Evolutionary conservation across 345 rosid species (phyloP), one percentile per base, ranked within the genome.

Genomic region (Aurinia saxatilis): DNA sequence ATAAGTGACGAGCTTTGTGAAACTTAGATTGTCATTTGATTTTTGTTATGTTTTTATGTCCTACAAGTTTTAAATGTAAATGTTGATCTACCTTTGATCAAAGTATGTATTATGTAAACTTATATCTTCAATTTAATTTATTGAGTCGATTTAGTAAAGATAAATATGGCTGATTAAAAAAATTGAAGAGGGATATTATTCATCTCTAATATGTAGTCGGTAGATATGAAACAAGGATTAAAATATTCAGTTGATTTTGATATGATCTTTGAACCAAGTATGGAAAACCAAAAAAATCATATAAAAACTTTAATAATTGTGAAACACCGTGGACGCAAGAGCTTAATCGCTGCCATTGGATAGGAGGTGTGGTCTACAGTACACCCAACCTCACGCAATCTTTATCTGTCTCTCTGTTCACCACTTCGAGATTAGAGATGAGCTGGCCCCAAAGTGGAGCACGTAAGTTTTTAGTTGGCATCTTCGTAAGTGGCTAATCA

Each of bases 311-410:
- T 2, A 33, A 49, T 31, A 35, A 35, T 35, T 35, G 47, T 46
- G 30, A 33, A 66, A 50, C 40, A 67, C 44, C 52, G 58, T 57
- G 65, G 72, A 58, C 15, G 72, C 65, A 58, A 67, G 65, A 67
- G 51, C 4, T 21, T 39, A 67, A 58, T 58, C 46, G 46, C 60
- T 33, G 66, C 60, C 72, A 67, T 59, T 59, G 66, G 50, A 39
- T 57, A 10, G 1, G 4, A 48, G 11, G 72, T 51, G 53, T 53
- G 72, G 66, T 50, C 50, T 13, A 58, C 38, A 15, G 63, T 58
- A 38, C 38, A 58, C 29, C 65, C 8, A 19, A 44, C 29, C 52
- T 30, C 19, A 59, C 72, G 37, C 66, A 68, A 59, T 60, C 66
- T 50, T 50, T 50, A 29, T 17, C 10, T 55, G 15, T 67, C 59